phyloP scores from a whole-genome alignment of 768 basidiomycete species.

The Serendipita sp. region DNA sequence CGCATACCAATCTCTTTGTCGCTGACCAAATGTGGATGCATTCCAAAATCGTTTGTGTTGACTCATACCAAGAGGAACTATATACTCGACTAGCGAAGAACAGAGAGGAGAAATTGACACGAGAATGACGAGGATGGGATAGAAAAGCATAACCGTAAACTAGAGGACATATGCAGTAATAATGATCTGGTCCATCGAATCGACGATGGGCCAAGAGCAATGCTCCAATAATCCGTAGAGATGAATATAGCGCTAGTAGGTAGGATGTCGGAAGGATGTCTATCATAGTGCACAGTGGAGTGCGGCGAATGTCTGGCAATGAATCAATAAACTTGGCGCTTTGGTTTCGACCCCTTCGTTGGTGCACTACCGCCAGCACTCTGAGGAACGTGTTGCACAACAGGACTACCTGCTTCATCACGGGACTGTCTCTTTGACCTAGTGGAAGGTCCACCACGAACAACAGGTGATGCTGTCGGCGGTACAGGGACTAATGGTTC shows the following conservation, averaged over 20 bases:
- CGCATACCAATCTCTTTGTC: neutral
- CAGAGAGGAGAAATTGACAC: neutral
- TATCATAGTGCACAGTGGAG: neutral
- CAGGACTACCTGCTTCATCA: neutral
- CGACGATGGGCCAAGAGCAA: too few species aligned
- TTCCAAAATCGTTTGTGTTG: neutral
- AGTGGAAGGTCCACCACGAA: neutral
- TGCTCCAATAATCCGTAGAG: neutral
- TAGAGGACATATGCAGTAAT: neutral
- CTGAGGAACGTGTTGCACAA: neutral
- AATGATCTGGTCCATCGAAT: too few species aligned
- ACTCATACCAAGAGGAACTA: neutral
- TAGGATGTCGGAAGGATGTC: neutral
- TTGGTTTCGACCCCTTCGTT: neutral
- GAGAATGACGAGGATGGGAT: neutral
- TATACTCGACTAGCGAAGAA: neutral
- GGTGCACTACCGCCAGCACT: neutral
- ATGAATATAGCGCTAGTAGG: neutral
- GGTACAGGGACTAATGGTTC: neutral
- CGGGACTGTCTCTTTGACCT: slow-evolving; percentile 1
- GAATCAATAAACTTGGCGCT: neutral
- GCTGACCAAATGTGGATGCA: neutral
- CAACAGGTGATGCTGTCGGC: neutral
- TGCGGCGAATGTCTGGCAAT: neutral
- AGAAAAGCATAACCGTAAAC: neutral